These are phyloP conservation scores for Protea cynaroides DNA, from an alignment of 164 flowering plant species.

Conservation along the genomic window DNA sequence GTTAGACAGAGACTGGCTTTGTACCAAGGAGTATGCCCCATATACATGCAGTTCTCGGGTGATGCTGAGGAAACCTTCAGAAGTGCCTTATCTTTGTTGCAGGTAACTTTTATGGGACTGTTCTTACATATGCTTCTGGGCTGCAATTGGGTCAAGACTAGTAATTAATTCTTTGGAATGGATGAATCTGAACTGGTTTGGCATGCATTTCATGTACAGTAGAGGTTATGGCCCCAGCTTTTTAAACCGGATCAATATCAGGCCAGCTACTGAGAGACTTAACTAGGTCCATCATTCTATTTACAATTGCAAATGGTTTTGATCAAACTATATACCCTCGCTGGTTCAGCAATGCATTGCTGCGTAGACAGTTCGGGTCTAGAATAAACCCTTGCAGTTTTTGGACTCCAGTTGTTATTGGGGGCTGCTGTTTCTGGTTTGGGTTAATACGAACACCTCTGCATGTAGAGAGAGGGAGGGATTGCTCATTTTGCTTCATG, in stretches of 20 bases:
- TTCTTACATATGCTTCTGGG: background rate
- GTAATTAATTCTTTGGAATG: background rate
- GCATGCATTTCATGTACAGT: background rate
- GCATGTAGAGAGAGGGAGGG: no score
- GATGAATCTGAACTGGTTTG: background rate
- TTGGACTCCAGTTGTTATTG: no score
- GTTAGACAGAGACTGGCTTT: constrained; percentile 82
- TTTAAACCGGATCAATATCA: background rate
- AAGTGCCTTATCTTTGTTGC: constrained; percentile 50
- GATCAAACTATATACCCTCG: no score
- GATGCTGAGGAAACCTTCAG: constrained; percentile 84
- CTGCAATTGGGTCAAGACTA: background rate
- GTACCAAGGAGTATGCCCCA: constrained; percentile 91
- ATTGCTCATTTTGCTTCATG: no score
- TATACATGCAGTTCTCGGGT: constrained; percentile 77
- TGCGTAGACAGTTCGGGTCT: no score
- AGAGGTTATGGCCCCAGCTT: background rate
- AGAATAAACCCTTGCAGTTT: no score
- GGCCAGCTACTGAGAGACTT: background rate
- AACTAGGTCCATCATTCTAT: no score
- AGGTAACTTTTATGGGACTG: constrained; percentile 36
- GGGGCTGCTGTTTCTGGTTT: no score
- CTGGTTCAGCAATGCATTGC: no score
- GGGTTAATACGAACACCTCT: no score
- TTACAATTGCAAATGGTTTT: no score